A percentile compares a stretch with the other conserved stretches of the same genome.
Evolutionary conservation across 176 grass and related monocot species (phyloP).

Genomic region (Neostapfia colusana): DNA sequence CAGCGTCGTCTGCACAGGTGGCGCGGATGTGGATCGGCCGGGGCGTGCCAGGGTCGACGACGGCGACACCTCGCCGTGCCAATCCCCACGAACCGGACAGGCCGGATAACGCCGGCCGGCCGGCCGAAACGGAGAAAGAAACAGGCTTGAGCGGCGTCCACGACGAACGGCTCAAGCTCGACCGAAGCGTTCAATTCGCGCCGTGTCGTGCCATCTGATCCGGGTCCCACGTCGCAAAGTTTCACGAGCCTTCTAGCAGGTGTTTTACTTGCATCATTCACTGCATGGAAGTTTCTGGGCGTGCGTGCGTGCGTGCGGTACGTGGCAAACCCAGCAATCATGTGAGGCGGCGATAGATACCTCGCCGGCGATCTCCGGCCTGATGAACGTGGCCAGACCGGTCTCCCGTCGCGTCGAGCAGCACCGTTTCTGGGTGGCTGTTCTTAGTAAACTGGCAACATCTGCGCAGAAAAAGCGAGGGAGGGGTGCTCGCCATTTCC

Average conservation of each 20-base stretch:
- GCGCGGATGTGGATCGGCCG: neutral
- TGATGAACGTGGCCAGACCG: neutral
- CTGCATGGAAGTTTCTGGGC: neutral
- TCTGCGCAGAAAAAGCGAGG: neutral
- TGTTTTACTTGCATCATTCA: neutral
- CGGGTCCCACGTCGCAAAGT: neutral
- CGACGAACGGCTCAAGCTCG: neutral
- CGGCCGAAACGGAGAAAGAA: no score
- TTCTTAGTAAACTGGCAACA: neutral
- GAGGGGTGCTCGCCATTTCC: neutral
- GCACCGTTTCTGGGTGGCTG: no score
- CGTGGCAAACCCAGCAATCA: neutral
- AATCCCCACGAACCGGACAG: slow-evolving; percentile 12
- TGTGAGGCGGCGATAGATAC: neutral
- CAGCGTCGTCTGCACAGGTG: neutral
- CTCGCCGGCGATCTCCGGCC: neutral
- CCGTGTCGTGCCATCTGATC: neutral
- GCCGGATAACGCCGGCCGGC: neutral
- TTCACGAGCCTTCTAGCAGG: slow-evolving; percentile 1
- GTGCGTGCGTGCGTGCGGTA: neutral
- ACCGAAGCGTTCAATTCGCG: neutral
- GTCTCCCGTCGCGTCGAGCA: no score
- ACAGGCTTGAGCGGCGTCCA: neutral
- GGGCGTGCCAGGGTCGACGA: neutral
- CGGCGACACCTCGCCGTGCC: neutral